Percentiles rank a stretch among this genome's conserved stretches.
These are phyloP conservation scores for Zasmidium angulare DNA, from an alignment of 2,329 filamentous ascomycete species.

Conservation along the genomic window DNA sequence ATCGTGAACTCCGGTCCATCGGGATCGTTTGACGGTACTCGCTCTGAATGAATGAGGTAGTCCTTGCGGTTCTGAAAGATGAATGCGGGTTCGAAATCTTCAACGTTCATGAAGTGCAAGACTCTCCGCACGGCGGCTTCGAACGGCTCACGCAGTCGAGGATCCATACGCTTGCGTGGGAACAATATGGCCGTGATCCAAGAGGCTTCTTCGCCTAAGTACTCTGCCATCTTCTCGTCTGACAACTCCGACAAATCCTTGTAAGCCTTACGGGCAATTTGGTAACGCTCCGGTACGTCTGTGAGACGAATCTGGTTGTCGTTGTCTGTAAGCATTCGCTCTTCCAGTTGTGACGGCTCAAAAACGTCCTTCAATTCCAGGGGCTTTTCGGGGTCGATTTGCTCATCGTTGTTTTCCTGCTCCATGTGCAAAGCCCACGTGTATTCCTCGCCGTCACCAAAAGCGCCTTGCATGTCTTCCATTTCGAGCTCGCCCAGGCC, in stretches of 20 bases:
- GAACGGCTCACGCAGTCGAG: constrained; percentile 77
- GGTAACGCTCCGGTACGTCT: constrained; percentile 92
- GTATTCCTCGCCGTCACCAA: constrained; percentile 94
- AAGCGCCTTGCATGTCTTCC: constrained; percentile 94
- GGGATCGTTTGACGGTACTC: constrained; percentile 65
- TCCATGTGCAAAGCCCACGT: constrained; percentile 90
- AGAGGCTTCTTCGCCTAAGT: constrained; percentile 75
- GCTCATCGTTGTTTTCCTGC: constrained; percentile 76
- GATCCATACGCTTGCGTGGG: constrained; percentile 72
- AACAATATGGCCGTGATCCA: constrained; percentile 93
- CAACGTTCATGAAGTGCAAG: constrained; percentile 89
- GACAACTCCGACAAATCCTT: constrained; percentile 71
- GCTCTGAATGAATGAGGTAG: constrained; percentile 88
- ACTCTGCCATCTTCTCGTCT: constrained; percentile 65
- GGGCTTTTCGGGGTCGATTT: constrained; percentile 74
- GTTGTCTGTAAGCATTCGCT: constrained; percentile 92
- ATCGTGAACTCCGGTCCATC: constrained; percentile 73
- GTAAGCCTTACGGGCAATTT: constrained; percentile 86
- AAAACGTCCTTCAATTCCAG: constrained; percentile 97
- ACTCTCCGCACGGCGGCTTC: constrained; percentile 87
- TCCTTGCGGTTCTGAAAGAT: constrained; percentile 98
- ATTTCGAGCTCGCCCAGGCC: constrained; percentile 89
- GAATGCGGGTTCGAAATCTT: constrained; percentile 94
- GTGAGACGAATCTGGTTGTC: constrained; percentile 86
- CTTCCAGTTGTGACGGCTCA: constrained; percentile 89